Evolutionary conservation across 768 basidiomycete species (phyloP).

Genomic region (Podaxis mareebaensis): DNA sequence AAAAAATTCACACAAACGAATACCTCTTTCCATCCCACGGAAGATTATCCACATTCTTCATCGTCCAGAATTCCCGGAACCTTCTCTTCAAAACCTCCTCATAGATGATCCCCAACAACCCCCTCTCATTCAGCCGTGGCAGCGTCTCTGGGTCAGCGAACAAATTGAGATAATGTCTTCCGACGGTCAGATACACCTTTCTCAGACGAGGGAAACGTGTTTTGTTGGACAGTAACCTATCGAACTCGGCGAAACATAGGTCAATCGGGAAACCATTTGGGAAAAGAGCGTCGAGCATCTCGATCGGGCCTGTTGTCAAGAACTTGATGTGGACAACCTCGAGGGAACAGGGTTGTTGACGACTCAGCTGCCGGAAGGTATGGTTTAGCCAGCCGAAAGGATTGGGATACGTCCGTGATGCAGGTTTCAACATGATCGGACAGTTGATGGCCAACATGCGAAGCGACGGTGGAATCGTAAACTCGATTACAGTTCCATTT

Average conservation of each 20-base stretch:
- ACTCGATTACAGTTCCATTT: conserved; percentile 11
- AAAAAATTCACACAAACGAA: not conserved
- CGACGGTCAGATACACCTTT: conserved; percentile 14
- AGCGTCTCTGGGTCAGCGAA: conserved; percentile 8
- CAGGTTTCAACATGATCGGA: conserved; percentile 13
- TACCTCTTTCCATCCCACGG: conserved; percentile 10
- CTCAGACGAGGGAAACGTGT: conserved; percentile 1
- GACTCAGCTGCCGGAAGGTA: conserved; percentile 7
- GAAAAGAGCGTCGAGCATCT: conserved; percentile 13
- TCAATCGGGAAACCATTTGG: conserved; percentile 13
- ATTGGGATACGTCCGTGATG: conserved; percentile 5
- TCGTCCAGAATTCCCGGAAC: not conserved
- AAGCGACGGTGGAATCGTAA: not conserved
- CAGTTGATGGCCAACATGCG: conserved; percentile 16
- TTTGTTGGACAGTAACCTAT: conserved; percentile 7
- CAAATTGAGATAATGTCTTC: conserved; percentile 11
- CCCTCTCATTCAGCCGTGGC: conserved; percentile 10
- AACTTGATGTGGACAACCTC: conserved; percentile 12
- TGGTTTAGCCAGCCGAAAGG: conserved; percentile 8
- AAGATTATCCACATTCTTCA: not conserved
- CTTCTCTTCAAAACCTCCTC: conserved; percentile 8
- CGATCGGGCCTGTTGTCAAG: conserved; percentile 9
- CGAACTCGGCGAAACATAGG: conserved; percentile 12
- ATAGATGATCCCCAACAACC: conserved; percentile 10
- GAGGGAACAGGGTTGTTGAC: conserved; percentile 5